Percentiles rank a stretch among this genome's conserved stretches.
Evolutionary conservation across 331 rosid genomes (phyloP).

Genomic region (Dryas integrifolia): DNA sequence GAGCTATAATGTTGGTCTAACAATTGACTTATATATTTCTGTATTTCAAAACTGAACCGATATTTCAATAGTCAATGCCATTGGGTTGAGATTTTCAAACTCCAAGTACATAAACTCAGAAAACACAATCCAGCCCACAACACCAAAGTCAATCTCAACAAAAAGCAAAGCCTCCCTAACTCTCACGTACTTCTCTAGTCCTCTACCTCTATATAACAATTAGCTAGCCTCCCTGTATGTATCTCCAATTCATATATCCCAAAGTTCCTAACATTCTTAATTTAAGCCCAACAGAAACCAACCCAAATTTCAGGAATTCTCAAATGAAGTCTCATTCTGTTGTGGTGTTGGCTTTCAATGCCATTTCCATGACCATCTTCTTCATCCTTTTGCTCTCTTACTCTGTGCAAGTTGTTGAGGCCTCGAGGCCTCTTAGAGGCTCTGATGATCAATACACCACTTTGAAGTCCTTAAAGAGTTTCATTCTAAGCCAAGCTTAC

Average conservation of each 20-base stretch:
- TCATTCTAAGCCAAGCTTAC: conserved; percentile 35
- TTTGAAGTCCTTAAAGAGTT: conserved; percentile 23
- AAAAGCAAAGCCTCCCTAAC: conserved; percentile 23
- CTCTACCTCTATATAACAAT: neutral
- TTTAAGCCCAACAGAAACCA: neutral
- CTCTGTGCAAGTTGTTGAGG: conserved; percentile 45
- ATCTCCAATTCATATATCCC: conserved; percentile 16
- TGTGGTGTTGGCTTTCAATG: conserved; percentile 33
- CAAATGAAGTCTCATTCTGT: conserved; percentile 42
- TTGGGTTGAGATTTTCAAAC: conserved; percentile 21
- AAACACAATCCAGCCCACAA: conserved; percentile 22
- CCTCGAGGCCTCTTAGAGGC: conserved; percentile 45
- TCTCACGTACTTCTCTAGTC: neutral
- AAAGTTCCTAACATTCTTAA: neutral
- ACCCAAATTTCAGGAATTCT: too few relatives aligned
- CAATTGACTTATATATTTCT: neutral
- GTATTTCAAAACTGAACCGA: neutral
- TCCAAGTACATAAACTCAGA: neutral
- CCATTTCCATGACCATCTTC: conserved; percentile 35
- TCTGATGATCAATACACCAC: neutral
- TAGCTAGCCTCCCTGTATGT: neutral
- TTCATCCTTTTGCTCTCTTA: conserved; percentile 35
- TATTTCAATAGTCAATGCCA: conserved; percentile 27
- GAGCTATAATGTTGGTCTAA: neutral
- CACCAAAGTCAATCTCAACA: conserved; percentile 40